Percentiles rank a stretch among this genome's conserved stretches.
Conservation (phyloP, 495 filamentous ascomycete genomes). For the Antarctomyces pellizariae region DNA sequence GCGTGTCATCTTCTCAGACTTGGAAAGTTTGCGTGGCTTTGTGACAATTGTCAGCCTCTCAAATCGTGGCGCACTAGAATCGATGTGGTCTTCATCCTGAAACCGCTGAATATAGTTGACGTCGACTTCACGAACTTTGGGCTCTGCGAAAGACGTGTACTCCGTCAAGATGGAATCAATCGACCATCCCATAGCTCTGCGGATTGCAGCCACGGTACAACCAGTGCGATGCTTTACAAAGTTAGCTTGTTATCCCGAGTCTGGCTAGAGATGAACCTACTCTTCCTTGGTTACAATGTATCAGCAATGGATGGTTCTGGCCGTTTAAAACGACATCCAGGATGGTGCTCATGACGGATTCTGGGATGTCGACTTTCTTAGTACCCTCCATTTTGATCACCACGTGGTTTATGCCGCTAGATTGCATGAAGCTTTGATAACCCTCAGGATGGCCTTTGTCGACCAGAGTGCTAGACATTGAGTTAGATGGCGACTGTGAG, state of each 20-base stretch:
- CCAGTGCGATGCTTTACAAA: slow-evolving; percentile 49
- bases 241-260: slow-evolving; percentile 6
- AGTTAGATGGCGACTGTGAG: slow-evolving; percentile 8
- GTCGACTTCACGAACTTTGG: slow-evolving; percentile 33
- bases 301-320: slow-evolving; percentile 47
- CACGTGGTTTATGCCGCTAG: slow-evolving; percentile 37
- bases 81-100: too few relatives aligned
- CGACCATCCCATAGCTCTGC: slow-evolving; percentile 38
- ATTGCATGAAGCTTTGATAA: slow-evolving; percentile 34
- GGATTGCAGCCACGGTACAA: slow-evolving; percentile 49
- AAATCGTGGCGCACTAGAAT: too few relatives aligned
- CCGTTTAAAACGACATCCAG: slow-evolving; percentile 39
- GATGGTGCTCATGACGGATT: slow-evolving; percentile 35
- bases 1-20: too few relatives aligned
- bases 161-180: slow-evolving; percentile 33
- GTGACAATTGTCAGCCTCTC: too few relatives aligned
- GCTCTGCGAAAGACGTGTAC: slow-evolving; percentile 39
- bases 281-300: slow-evolving; percentile 82
- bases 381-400: slow-evolving; percentile 54
- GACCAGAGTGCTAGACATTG: slow-evolving; percentile 41
- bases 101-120: slow-evolving; percentile 24
- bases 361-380: slow-evolving; percentile 41
- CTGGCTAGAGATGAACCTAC: slow-evolving; percentile 17
- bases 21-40: too few relatives aligned
- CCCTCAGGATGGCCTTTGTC: slow-evolving; percentile 33